Evolutionary conservation across 306 rosid species (phyloP).

Genomic region (Prunus fruticosa): DNA sequence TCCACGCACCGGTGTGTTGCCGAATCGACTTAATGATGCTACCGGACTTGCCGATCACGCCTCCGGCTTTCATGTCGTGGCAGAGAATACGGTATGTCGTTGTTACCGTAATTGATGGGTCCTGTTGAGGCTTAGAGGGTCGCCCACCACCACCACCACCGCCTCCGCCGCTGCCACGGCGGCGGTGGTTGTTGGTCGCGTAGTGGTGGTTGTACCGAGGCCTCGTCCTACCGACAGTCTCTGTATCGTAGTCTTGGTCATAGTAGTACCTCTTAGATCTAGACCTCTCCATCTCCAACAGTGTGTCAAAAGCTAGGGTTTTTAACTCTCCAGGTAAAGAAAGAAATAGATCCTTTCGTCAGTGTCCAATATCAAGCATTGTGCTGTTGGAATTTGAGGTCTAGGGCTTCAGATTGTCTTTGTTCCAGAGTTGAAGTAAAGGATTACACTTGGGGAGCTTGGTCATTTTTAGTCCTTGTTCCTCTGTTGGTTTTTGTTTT

Average conservation of each 20-base stretch:
- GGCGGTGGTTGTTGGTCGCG: conserved; percentile 44
- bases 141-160: conserved; percentile 31
- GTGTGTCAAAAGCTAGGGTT: conserved; percentile 16
- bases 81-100: conserved; percentile 85
- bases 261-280: conserved; percentile 98
- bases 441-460: conserved; percentile 8
- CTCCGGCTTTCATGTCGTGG: conserved; percentile 87
- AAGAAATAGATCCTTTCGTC: background rate
- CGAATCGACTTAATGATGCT: conserved; percentile 88
- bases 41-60: conserved; percentile 97
- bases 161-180: conserved; percentile 28
- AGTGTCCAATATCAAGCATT: conserved; percentile 26
- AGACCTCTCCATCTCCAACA: conserved; percentile 78
- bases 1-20: conserved; percentile 99
- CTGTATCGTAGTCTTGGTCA: conserved; percentile 90
- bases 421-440: background rate
- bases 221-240: conserved; percentile 71
- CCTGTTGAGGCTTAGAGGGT: conserved; percentile 49
- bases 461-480: conserved; percentile 18
- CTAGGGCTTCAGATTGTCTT: conserved; percentile 15
- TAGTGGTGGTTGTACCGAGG: conserved; percentile 86
- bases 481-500: background rate
- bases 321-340: background rate
- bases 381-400: conserved; percentile 18
- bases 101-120: conserved; percentile 50